A percentile compares a stretch with the other conserved stretches of the same genome.
Conservation (phyloP, 1,284 basidiomycete species). For the Fomitopsis schrenkii region DNA sequence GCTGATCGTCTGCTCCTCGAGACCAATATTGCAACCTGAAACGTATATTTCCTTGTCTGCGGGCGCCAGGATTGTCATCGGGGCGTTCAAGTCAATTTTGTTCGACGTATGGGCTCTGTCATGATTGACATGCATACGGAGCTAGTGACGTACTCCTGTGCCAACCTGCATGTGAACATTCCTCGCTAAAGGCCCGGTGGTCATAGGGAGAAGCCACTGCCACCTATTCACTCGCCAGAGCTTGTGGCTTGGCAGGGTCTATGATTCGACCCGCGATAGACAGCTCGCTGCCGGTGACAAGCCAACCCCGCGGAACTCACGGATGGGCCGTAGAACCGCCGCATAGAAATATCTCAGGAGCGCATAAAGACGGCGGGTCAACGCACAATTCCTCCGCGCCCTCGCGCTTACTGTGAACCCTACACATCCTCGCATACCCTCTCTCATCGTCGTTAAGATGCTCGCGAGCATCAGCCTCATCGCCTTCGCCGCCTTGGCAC, state of each 20-base stretch:
- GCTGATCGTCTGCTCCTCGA: neutral
- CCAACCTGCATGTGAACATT: neutral
- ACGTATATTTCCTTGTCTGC: neutral
- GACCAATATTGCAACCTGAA: neutral
- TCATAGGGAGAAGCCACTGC: neutral
- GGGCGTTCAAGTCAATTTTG: neutral
- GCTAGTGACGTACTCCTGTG: neutral
- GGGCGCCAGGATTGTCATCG: neutral
- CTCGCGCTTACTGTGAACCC: neutral
- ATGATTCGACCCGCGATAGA: neutral
- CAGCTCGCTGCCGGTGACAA: neutral
- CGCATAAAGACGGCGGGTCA: neutral
- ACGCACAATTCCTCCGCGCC: neutral
- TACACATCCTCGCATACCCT: neutral
- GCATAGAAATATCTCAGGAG: neutral
- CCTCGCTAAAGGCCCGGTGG: neutral
- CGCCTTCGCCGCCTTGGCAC: neutral
- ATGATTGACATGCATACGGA: neutral
- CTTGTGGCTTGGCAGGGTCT: neutral
- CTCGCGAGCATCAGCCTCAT: neutral
- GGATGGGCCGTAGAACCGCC: neutral
- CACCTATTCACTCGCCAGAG: neutral
- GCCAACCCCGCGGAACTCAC: neutral
- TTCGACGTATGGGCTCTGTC: neutral
- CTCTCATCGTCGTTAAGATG: neutral